These are phyloP conservation scores for Triticum urartu DNA, from an alignment of 176 grass and related monocot species.

Conservation along the genomic window DNA sequence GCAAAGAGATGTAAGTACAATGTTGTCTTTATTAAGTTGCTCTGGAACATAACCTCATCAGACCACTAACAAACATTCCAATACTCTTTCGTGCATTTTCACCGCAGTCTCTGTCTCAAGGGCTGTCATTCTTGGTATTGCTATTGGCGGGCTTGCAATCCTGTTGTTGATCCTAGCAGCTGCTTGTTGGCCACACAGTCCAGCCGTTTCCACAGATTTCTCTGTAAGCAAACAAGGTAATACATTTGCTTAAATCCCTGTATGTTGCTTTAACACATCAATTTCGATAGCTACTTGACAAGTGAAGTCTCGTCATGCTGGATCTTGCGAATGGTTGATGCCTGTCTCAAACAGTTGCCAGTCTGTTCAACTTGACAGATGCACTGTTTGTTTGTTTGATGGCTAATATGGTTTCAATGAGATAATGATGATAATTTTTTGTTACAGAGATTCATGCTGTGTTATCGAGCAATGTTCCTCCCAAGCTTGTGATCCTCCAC, in stretches of 20 bases:
- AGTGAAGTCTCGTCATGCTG: neutral
- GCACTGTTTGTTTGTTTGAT: neutral
- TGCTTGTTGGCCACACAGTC: slow-evolving; percentile 54
- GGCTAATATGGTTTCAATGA: neutral
- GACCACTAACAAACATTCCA: neutral
- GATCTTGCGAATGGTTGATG: neutral
- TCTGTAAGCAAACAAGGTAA: slow-evolving; percentile 81
- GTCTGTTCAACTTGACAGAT: neutral
- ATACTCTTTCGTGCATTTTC: neutral
- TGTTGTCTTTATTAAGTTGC: slow-evolving; percentile 9
- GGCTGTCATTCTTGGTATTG: slow-evolving; percentile 72
- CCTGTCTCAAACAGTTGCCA: neutral
- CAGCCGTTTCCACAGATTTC: slow-evolving; percentile 45
- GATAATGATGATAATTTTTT: slow-evolving; percentile 21
- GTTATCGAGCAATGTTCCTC: slow-evolving; percentile 55
- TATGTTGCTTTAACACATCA: slow-evolving; percentile 19
- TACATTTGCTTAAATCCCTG: neutral
- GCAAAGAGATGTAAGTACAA: slow-evolving; percentile 48
- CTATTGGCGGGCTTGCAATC: slow-evolving; percentile 55
- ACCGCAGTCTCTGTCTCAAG: slow-evolving; percentile 58
- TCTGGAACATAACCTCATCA: slow-evolving; percentile 9
- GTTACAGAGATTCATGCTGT: slow-evolving; percentile 25
- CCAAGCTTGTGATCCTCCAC: slow-evolving; percentile 91
- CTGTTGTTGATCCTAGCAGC: slow-evolving; percentile 65
- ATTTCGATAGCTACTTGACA: neutral